Evolutionary conservation across 2,329 filamentous ascomycete species (phyloP).

Genomic region (Arthroderma sp.): DNA sequence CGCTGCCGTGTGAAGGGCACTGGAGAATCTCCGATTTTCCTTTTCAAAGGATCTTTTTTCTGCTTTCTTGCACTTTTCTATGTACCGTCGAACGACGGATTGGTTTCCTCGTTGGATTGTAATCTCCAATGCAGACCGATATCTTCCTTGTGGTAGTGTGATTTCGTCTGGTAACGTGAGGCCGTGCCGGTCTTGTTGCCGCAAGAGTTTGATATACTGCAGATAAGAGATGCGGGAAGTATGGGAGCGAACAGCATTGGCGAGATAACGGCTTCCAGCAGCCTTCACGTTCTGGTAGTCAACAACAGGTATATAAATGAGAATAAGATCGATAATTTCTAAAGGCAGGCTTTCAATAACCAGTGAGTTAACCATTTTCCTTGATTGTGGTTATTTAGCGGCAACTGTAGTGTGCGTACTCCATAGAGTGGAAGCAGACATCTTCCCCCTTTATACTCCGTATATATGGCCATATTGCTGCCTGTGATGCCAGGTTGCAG

Average conservation of each 20-base stretch:
- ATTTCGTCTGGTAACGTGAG: neutral
- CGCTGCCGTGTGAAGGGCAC: slow-evolving; percentile 7
- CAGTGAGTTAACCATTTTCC: neutral
- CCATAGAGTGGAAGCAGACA: neutral
- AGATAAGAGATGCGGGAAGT: neutral
- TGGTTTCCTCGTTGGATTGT: slow-evolving; percentile 7
- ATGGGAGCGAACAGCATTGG: slow-evolving; percentile 4
- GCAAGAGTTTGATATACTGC: slow-evolving; percentile 1
- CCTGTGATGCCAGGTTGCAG: neutral
- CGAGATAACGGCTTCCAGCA: slow-evolving; percentile 9
- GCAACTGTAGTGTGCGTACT: neutral
- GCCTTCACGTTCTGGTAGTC: slow-evolving; percentile 8
- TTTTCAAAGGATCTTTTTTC: neutral
- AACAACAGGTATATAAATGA: slow-evolving; percentile 4
- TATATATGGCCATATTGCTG: neutral
- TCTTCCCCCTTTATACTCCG: neutral
- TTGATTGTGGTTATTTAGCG: neutral
- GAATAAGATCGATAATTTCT: neutral
- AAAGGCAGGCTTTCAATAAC: neutral
- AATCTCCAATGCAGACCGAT: slow-evolving; percentile 7
- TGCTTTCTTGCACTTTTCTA: neutral
- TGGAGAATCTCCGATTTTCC: neutral
- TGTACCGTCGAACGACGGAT: neutral
- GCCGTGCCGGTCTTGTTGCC: neutral
- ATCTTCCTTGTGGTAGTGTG: too few species aligned